These are phyloP conservation scores for Penicillium goetzii DNA, from an alignment of 495 filamentous ascomycete genomes.

Conservation along the genomic window DNA sequence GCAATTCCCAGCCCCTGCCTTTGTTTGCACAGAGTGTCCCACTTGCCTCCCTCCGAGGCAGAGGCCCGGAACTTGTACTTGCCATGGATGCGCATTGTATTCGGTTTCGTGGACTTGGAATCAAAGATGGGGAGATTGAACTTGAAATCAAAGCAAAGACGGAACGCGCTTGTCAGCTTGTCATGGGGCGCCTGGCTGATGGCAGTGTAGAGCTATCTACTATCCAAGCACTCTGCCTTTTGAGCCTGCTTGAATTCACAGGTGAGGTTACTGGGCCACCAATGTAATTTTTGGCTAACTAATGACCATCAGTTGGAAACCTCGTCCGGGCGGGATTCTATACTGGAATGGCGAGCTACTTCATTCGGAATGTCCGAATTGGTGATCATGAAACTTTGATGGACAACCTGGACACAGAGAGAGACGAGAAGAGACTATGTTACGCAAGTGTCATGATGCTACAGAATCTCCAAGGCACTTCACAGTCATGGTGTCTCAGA, in stretches of 20 bases:
- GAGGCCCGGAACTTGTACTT: conserved; percentile 42
- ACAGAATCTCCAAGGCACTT: conserved; percentile 38
- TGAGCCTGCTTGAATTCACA: conserved; percentile 47
- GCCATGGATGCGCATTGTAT: conserved; percentile 42
- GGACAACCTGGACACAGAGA: conserved; percentile 29
- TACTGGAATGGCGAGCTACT: conserved; percentile 39
- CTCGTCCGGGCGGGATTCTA: conserved; percentile 43
- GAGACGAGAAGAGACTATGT: conserved; percentile 44
- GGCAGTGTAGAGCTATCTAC: conserved; percentile 47
- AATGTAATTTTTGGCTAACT: neutral
- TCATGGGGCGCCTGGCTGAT: conserved; percentile 37
- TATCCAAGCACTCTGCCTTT: conserved; percentile 45
- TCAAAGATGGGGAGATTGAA: conserved; percentile 15
- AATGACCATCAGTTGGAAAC: conserved; percentile 35
- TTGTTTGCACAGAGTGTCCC: conserved; percentile 37
- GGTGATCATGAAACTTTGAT: conserved; percentile 24
- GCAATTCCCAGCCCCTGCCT: conserved; percentile 46
- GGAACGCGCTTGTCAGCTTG: conserved; percentile 33
- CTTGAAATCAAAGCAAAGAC: conserved; percentile 31
- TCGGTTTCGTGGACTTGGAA: conserved; percentile 31
- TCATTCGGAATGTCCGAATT: conserved; percentile 39
- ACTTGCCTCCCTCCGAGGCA: conserved; percentile 25
- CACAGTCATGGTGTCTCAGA: conserved; percentile 16
- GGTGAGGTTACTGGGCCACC: conserved; percentile 23
- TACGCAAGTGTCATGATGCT: conserved; percentile 45